Evolutionary conservation across 257 asterid species (phyloP).

Genomic region (Solanum arcanum): DNA sequence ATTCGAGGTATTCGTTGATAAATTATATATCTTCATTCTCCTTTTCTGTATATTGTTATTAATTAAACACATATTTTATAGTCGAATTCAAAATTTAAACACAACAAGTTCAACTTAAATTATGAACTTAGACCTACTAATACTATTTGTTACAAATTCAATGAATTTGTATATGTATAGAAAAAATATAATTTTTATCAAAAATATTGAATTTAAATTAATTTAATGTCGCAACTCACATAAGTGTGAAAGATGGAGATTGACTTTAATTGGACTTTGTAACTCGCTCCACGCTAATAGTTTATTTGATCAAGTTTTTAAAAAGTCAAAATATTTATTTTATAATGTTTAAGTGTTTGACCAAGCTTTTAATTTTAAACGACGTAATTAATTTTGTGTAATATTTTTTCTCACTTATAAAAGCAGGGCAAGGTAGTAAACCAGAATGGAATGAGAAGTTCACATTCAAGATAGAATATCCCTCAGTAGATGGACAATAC

Average conservation of each 20-base stretch:
- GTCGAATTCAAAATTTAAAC: not conserved
- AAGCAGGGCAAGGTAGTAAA: constrained; percentile 39
- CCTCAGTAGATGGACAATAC: constrained; percentile 15
- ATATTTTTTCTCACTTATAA: not conserved
- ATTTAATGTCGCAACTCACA: not conserved
- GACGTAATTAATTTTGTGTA: not conserved
- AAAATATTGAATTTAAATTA: not conserved
- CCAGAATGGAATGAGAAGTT: constrained; percentile 63
- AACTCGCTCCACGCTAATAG: not conserved
- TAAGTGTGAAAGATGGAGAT: not conserved
- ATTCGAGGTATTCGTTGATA: constrained; percentile 10
- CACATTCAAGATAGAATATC: constrained; percentile 36
- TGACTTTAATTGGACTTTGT: not conserved
- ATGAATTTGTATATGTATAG: not conserved
- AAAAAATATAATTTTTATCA: too few species aligned
- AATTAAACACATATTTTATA: not conserved
- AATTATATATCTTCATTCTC: not conserved
- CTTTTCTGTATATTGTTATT: not conserved
- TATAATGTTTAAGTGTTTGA: accelerated
- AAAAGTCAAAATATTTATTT: not conserved
- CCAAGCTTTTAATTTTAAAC: not conserved
- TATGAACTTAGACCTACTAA: not conserved
- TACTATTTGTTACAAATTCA: not conserved
- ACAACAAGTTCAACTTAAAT: not conserved
- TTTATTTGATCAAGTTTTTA: not conserved